Conservation (phyloP, 192 early-diverging fungal species). For the Podila epicladia region DNA sequence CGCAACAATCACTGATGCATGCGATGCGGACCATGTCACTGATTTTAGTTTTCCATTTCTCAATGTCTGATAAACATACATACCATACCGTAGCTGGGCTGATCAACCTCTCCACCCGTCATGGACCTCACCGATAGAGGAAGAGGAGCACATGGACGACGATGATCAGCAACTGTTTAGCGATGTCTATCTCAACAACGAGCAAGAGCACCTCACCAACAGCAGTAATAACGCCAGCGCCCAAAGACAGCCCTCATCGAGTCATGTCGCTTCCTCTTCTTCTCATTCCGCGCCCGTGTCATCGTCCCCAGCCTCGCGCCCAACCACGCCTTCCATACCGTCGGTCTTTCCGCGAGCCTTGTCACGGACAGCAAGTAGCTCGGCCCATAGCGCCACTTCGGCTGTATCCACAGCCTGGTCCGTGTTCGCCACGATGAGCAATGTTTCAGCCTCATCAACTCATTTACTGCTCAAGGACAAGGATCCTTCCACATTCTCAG, state of each 20-base stretch:
- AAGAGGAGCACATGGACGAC: background rate
- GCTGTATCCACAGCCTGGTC: conserved; percentile 25
- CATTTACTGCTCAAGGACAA: conserved; percentile 12
- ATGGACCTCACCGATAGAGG: too few relatives aligned
- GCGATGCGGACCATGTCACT: too few relatives aligned
- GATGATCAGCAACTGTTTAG: background rate
- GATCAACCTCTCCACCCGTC: too few relatives aligned
- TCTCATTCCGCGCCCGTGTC: background rate
- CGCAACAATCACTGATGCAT: too few relatives aligned
- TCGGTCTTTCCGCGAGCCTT: background rate
- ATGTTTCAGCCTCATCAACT: conserved; percentile 30
- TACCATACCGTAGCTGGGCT: too few relatives aligned
- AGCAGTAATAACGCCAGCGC: background rate
- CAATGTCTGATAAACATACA: too few relatives aligned
- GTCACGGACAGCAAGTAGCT: background rate
- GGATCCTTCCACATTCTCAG: too few relatives aligned
- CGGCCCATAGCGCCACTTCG: background rate
- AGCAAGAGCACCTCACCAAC: background rate
- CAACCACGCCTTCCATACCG: background rate
- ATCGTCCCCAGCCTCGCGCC: background rate
- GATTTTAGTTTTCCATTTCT: too few relatives aligned
- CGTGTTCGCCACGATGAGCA: conserved; percentile 50
- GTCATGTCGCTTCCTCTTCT: background rate
- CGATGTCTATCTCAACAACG: background rate
- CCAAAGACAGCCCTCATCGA: background rate